phyloP scores from a whole-genome alignment of 2,329 filamentous ascomycete genomes.

The Botryosphaeria dothidea region DNA sequence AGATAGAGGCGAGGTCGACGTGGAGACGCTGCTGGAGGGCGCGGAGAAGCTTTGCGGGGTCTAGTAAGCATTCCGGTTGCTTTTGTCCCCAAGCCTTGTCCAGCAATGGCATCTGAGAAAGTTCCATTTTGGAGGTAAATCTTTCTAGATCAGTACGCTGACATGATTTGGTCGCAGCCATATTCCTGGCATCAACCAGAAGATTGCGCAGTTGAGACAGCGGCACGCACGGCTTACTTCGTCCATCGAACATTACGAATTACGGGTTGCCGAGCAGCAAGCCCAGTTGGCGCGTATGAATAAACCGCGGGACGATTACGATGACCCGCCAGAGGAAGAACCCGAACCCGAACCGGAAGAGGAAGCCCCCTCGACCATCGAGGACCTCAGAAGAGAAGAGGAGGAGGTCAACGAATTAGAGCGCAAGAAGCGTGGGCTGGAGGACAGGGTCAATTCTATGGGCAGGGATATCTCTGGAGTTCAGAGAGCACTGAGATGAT shows the following conservation, averaged over 20 bases:
- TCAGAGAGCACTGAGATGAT: slow-evolving; percentile 2
- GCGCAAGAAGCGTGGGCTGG: slow-evolving; percentile 61
- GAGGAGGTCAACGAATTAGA: slow-evolving; percentile 67
- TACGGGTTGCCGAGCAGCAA: slow-evolving; percentile 73
- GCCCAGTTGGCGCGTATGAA: slow-evolving; percentile 74
- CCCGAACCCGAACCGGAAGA: slow-evolving; percentile 45
- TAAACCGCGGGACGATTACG: slow-evolving; percentile 56
- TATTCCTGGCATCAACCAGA: slow-evolving; percentile 74
- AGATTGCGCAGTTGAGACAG: slow-evolving; percentile 70
- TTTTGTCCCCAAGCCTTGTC: too few species aligned
- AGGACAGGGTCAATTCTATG: slow-evolving; percentile 67
- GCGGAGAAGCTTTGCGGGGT: slow-evolving; percentile 89
- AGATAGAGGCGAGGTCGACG: slow-evolving; percentile 73
- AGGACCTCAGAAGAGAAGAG: slow-evolving; percentile 69
- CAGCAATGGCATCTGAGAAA: too few species aligned
- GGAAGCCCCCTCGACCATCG: slow-evolving; percentile 60
- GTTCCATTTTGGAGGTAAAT: too few species aligned
- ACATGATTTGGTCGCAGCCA: slow-evolving; percentile 48
- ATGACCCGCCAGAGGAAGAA: slow-evolving; percentile 47
- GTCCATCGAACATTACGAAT: slow-evolving; percentile 80
- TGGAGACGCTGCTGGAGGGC: slow-evolving; percentile 79
- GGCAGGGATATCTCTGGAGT: slow-evolving; percentile 57
- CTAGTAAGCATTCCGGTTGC: slow-evolving; percentile 58
- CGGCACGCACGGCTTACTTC: slow-evolving; percentile 70
- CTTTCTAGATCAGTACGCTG: neutral